Conservation (phyloP, 1,284 basidiomycete genomes). For the Apiotrichum sp. region DNA sequence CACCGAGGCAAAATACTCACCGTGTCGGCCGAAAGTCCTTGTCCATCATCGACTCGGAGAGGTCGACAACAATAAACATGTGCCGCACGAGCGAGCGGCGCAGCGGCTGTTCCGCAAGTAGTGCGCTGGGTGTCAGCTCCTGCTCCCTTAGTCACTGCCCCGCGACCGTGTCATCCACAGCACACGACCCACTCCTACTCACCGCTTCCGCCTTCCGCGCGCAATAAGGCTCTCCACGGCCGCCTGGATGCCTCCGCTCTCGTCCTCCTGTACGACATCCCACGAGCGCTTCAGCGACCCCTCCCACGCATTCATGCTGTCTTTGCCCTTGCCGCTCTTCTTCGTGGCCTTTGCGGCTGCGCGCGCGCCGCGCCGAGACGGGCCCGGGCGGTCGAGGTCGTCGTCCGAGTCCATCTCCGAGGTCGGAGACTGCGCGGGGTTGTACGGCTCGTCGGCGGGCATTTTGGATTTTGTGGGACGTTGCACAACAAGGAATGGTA, state of each 20-base stretch:
- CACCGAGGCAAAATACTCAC: conserved; percentile 14
- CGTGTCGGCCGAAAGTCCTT: conserved; percentile 91
- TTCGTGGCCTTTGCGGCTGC: conserved; percentile 2
- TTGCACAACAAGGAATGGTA: too few relatives aligned
- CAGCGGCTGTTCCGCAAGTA: conserved; percentile 68
- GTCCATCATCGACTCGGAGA: conserved; percentile 88
- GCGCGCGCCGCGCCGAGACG: conserved; percentile 4
- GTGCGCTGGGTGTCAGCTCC: conserved; percentile 48
- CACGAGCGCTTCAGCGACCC: conserved; percentile 88
- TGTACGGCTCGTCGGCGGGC: conserved; percentile 16
- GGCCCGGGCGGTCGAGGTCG: conserved; percentile 23
- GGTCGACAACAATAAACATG: conserved; percentile 80
- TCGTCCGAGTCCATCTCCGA: conserved; percentile 19
- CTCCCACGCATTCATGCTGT: conserved; percentile 76
- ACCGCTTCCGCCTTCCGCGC: conserved; percentile 75
- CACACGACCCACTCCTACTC: conserved; percentile 18
- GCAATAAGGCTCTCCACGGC: conserved; percentile 86
- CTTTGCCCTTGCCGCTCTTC: conserved; percentile 23
- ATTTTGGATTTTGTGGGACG: not conserved
- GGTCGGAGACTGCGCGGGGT: conserved; percentile 10
- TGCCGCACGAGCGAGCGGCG: conserved; percentile 95
- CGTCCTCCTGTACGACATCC: conserved; percentile 96
- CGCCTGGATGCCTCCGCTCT: conserved; percentile 78
- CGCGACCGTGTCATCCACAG: too few relatives aligned
- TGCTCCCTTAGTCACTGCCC: too few relatives aligned